A percentile compares a stretch with the other conserved stretches of the same genome.
Evolutionary conservation across 257 asterid species (phyloP).

Genomic region (Salvia miltiorrhiza): DNA sequence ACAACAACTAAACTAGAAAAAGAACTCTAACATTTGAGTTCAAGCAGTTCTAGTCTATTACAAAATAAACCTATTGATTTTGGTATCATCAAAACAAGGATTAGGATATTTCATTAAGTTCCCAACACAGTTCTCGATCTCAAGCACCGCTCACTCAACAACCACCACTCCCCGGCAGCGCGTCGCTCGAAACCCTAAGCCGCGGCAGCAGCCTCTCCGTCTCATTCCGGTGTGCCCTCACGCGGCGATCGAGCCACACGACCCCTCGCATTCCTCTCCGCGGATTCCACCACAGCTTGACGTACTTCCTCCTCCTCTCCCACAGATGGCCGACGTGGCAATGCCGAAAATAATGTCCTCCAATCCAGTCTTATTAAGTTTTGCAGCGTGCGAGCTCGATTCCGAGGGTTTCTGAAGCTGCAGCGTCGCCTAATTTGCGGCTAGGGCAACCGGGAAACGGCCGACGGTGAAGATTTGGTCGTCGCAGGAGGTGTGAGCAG

Average conservation of each 20-base stretch:
- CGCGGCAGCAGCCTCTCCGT: constrained; percentile 39
- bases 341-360: constrained; percentile 77
- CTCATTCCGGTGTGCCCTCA: constrained; percentile 30
- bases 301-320: constrained; percentile 68
- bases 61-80: too few species aligned
- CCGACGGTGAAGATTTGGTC: constrained; percentile 26
- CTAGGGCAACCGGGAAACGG: neutral
- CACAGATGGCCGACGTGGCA: constrained; percentile 76
- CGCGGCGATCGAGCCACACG: constrained; percentile 67
- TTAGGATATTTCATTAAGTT: too few species aligned
- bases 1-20: too few species aligned
- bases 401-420: neutral
- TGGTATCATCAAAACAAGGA: too few species aligned
- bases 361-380: constrained; percentile 34
- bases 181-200: constrained; percentile 58
- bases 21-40: too few species aligned
- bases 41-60: too few species aligned
- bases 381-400: neutral
- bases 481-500: constrained; percentile 37
- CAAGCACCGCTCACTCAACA: too few species aligned
- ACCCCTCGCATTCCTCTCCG: constrained; percentile 53
- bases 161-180: too few species aligned
- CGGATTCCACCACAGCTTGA: constrained; percentile 76
- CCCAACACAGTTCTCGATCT: too few species aligned
- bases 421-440: neutral